phyloP scores from a whole-genome alignment of 805 yeast species.

The Candida ascalaphidarum region DNA sequence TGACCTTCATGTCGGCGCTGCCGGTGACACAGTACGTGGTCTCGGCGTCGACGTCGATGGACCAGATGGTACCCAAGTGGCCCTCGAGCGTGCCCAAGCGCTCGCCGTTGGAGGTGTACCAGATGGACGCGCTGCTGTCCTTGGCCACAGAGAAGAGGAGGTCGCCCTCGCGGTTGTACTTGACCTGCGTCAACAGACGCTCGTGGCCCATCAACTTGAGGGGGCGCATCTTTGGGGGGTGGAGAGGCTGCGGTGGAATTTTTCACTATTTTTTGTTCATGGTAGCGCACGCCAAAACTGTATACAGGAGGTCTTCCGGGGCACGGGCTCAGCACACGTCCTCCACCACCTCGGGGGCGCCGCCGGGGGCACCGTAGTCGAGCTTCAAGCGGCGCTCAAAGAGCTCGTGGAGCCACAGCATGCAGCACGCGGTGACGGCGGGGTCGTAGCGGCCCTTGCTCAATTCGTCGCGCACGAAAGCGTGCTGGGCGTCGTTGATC shows the following conservation, averaged over 20 bases:
- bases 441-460: conserved; percentile 79
- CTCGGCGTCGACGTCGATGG: conserved; percentile 74
- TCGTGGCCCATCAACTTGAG: conserved; percentile 84
- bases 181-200: conserved; percentile 95
- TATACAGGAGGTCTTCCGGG: neutral
- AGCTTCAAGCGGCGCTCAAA: conserved; percentile 60
- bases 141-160: conserved; percentile 85
- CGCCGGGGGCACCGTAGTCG: conserved; percentile 60
- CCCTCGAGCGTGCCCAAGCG: conserved; percentile 82
- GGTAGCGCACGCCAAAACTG: too few species aligned
- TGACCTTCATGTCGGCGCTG: conserved; percentile 79
- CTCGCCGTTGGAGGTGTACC: conserved; percentile 96
- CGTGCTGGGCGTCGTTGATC: conserved; percentile 74
- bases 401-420: conserved; percentile 60
- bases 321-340: conserved; percentile 26
- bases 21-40: conserved; percentile 77
- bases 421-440: conserved; percentile 61
- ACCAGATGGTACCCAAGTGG: conserved; percentile 92
- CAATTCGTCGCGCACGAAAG: conserved; percentile 70
- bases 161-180: conserved; percentile 94
- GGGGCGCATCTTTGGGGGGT: conserved; percentile 29
- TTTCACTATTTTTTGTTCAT: too few species aligned
- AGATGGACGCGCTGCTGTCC: conserved; percentile 81
- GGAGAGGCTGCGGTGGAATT: too few species aligned
- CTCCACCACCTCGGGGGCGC: conserved; percentile 41